Percentiles rank a stretch among this genome's conserved stretches.
Conservation (phyloP, 176 grass and related monocot genomes). For the Rhipidocladum racemiflorum region DNA sequence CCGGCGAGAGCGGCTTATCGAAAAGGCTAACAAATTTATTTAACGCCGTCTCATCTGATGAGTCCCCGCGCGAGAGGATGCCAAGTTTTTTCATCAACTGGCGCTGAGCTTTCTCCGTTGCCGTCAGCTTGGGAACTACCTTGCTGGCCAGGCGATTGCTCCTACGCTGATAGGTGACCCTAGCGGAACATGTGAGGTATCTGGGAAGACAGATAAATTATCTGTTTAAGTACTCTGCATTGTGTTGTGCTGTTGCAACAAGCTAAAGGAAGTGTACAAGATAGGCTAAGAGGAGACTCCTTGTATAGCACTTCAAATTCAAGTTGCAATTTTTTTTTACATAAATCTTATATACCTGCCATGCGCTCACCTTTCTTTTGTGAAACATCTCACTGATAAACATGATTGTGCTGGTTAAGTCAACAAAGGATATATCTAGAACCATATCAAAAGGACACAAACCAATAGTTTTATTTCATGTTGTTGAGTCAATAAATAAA, state of each 20-base stretch:
- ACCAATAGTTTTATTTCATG: conserved; percentile 6
- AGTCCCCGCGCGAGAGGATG: too few relatives aligned
- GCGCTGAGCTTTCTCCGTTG: too few relatives aligned
- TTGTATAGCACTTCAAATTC: conserved; percentile 2
- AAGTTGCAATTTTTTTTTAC: not conserved
- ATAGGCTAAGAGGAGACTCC: not conserved
- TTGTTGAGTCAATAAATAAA: conserved; percentile 11
- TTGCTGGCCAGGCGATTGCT: too few relatives aligned
- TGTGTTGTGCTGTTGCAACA: conserved; percentile 15
- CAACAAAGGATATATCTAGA: conserved; percentile 6
- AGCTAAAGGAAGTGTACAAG: conserved; percentile 33
- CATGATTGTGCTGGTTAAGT: conserved; percentile 43
- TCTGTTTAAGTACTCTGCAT: not conserved
- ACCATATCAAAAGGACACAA: not conserved
- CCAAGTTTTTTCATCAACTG: too few relatives aligned
- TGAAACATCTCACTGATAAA: conserved; percentile 17
- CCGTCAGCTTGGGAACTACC: too few relatives aligned
- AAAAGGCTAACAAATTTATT: too few relatives aligned
- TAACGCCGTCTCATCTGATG: too few relatives aligned
- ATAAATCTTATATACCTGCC: not conserved
- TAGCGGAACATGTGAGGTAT: not conserved
- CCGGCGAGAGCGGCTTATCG: too few relatives aligned
- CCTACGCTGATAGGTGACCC: too few relatives aligned
- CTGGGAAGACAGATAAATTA: not conserved
- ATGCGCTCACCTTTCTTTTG: conserved; percentile 19